Evolutionary conservation across 1,284 basidiomycete genomes (phyloP).

Genomic region (Microbotryum lychnidis-dioicae): DNA sequence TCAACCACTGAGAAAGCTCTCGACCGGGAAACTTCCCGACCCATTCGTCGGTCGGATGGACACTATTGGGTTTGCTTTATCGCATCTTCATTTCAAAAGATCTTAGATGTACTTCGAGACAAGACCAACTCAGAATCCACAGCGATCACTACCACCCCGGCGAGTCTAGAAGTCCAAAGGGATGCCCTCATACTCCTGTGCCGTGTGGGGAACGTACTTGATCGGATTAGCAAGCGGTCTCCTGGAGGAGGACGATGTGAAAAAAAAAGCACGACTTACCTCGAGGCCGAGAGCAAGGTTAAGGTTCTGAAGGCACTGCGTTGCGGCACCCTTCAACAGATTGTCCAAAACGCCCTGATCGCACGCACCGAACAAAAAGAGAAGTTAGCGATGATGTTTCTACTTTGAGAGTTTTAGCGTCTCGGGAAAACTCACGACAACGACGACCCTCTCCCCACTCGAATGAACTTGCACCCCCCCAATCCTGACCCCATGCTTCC

Average conservation of each 20-base stretch:
- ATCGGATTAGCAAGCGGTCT: too few relatives aligned
- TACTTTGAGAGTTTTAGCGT: too few relatives aligned
- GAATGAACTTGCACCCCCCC: conserved; percentile 94
- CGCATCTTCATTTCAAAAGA: too few relatives aligned
- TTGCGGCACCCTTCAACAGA: conserved; percentile 92
- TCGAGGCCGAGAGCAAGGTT: conserved; percentile 91
- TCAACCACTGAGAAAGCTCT: too few relatives aligned
- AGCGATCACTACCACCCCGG: too few relatives aligned
- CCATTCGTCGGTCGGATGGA: too few relatives aligned
- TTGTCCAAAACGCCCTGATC: conserved; percentile 83
- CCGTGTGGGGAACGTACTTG: not conserved
- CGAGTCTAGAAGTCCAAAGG: conserved; percentile 21
- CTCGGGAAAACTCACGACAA: conserved; percentile 56
- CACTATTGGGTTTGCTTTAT: too few relatives aligned
- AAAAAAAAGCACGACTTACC: conserved; percentile 64
- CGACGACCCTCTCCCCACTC: conserved; percentile 75
- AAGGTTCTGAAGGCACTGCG: conserved; percentile 93
- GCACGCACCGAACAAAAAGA: not conserved
- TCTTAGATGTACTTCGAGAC: too few relatives aligned
- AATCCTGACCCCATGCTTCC: conserved; percentile 78
- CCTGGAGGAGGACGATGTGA: not conserved
- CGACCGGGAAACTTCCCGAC: too few relatives aligned
- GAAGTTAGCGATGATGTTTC: not conserved
- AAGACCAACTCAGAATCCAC: too few relatives aligned
- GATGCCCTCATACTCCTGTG: conserved; percentile 26